Conservation (phyloP, 2,329 filamentous ascomycete genomes). For the Ascochyta rabiei region DNA sequence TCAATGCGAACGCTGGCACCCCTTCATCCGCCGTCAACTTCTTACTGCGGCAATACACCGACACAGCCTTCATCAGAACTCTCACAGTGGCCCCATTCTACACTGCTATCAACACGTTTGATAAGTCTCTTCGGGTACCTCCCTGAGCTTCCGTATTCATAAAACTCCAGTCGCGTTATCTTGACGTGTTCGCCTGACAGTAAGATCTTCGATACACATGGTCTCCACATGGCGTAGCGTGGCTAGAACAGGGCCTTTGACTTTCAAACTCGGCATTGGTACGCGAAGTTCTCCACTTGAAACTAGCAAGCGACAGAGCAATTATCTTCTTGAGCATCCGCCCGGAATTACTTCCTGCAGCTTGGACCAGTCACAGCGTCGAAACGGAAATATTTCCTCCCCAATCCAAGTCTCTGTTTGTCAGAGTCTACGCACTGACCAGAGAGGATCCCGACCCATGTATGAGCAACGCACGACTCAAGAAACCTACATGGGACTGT, state of each 20-base stretch:
- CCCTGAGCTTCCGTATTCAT: not conserved
- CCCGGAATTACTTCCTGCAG: conserved; percentile 10
- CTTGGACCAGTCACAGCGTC: conserved; percentile 14
- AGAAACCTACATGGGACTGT: conserved; percentile 15
- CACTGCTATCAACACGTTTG: not conserved
- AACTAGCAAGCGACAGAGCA: conserved; percentile 2
- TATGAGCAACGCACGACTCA: conserved; percentile 22
- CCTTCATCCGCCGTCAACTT: not conserved
- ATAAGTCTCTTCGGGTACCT: not conserved
- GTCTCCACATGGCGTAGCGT: conserved; percentile 9
- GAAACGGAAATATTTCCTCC: conserved; percentile 16
- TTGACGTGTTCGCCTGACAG: not conserved
- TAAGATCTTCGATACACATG: conserved; percentile 3
- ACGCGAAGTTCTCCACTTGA: not conserved
- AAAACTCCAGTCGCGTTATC: conserved; percentile 3
- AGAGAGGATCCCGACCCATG: conserved; percentile 13
- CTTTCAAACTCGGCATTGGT: conserved; percentile 1
- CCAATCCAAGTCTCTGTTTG: conserved; percentile 7
- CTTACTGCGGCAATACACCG: not conserved
- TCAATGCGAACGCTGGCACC: conserved; percentile 3
- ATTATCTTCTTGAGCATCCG: not conserved
- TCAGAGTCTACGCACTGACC: conserved; percentile 1
- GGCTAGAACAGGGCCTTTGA: conserved; percentile 2
- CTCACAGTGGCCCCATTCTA: not conserved
- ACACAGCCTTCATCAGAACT: not conserved